These are phyloP conservation scores for Citrus unshiu DNA, from an alignment of 345 rosid genomes.

Conservation along the genomic window DNA sequence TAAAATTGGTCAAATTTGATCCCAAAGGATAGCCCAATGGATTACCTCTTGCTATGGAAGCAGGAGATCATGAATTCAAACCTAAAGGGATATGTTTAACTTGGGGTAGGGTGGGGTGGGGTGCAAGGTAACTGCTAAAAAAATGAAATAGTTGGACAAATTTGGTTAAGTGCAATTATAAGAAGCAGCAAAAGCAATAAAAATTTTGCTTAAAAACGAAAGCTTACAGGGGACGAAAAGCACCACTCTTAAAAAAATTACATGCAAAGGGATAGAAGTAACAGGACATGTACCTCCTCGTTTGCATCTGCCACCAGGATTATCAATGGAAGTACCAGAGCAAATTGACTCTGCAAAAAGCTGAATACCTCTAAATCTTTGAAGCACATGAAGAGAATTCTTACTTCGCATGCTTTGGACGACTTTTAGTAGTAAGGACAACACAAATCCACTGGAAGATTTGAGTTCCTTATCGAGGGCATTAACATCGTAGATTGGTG, in stretches of 20 bases:
- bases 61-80: not conserved
- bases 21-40: not conserved
- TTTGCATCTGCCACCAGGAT: constrained; percentile 28
- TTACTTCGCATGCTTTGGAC: constrained; percentile 53
- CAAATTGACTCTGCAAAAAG: constrained; percentile 77
- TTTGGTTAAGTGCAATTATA: not conserved
- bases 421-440: constrained; percentile 65
- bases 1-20: not conserved
- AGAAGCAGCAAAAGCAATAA: not conserved
- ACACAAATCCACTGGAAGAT: constrained; percentile 64
- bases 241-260: not conserved
- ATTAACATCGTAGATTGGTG: constrained; percentile 44
- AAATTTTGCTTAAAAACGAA: not conserved
- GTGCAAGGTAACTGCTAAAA: not conserved
- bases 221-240: not conserved
- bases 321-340: constrained; percentile 45
- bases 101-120: not conserved
- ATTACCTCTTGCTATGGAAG: not conserved
- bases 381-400: constrained; percentile 64
- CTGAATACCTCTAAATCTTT: constrained; percentile 78
- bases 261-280: constrained; percentile 4
- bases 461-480: constrained; percentile 65
- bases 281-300: constrained; percentile 40
- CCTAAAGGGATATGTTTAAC: not conserved
- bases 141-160: not conserved